Conservation (phyloP, 805 yeast species). For the Lipomyces anomalus region DNA sequence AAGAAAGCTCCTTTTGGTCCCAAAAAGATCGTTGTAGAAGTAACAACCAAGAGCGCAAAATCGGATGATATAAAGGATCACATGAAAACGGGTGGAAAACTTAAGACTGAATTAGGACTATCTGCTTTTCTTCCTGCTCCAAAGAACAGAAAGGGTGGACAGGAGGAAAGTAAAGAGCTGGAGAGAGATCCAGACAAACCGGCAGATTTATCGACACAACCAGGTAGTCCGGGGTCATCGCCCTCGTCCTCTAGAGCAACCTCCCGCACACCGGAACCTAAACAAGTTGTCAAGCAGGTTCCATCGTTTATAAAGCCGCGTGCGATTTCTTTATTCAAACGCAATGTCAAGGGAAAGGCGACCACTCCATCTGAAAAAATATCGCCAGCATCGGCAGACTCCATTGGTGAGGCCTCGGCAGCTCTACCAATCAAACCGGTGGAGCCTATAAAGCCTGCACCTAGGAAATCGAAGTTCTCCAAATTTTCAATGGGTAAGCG, state of each 20-base stretch:
- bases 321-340: neutral
- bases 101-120: neutral
- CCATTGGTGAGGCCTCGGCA: too few relatives aligned
- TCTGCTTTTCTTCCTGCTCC: constrained; percentile 2
- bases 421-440: too few relatives aligned
- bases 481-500: too few relatives aligned
- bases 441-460: too few relatives aligned
- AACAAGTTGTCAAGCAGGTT: neutral
- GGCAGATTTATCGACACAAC: neutral
- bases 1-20: too few relatives aligned
- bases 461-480: too few relatives aligned
- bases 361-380: neutral
- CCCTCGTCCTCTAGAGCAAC: too few relatives aligned
- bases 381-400: constrained; percentile 2
- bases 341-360: neutral
- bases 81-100: neutral
- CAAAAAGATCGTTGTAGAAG: neutral
- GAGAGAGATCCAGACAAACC: neutral
- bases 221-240: neutral
- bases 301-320: neutral
- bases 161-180: neutral
- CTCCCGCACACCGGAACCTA: too few relatives aligned
- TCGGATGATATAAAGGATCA: neutral
- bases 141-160: neutral
- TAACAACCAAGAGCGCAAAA: neutral